Percentiles rank a stretch among this genome's conserved stretches.
phyloP scores from a whole-genome alignment of 1,139 yeast species.

The Zygosaccharomyces sapae region DNA sequence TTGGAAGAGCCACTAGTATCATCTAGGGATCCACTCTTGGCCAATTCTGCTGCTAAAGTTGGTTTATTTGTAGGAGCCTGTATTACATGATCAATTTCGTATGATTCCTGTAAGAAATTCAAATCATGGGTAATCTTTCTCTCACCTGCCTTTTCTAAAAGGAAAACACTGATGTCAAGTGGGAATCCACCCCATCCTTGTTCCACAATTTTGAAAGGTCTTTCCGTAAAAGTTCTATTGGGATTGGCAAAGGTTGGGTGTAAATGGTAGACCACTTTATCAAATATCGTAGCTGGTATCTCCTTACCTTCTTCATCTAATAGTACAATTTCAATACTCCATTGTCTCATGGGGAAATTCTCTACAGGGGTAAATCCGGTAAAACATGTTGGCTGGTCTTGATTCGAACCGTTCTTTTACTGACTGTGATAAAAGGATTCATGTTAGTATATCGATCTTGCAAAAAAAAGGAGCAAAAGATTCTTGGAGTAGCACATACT shows the following conservation, averaged over 20 bases:
- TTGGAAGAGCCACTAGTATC: conserved; percentile 26
- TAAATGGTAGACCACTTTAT: conserved; percentile 84
- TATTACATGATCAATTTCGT: conserved; percentile 72
- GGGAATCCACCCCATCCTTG: conserved; percentile 99
- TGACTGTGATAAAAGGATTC: conserved; percentile 31
- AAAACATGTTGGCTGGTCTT: conserved; percentile 82
- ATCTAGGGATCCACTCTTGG: conserved; percentile 72
- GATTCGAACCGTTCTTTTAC: conserved; percentile 86
- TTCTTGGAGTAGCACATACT: too few species aligned
- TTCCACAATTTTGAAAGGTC: conserved; percentile 88
- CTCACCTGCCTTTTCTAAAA: conserved; percentile 85
- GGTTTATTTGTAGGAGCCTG: conserved; percentile 76
- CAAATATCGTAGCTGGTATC: conserved; percentile 82
- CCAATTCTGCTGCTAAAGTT: conserved; percentile 62
- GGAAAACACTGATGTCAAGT: conserved; percentile 70
- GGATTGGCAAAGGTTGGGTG: conserved; percentile 96
- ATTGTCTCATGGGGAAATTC: conserved; percentile 90
- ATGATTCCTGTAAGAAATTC: conserved; percentile 74
- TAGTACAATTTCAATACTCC: conserved; percentile 76
- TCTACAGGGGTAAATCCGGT: conserved; percentile 86
- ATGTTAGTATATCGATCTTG: conserved; percentile 16
- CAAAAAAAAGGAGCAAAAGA: too few species aligned
- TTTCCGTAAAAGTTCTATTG: conserved; percentile 68
- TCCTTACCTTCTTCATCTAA: conserved; percentile 79
- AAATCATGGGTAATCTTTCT: conserved; percentile 82